These are phyloP conservation scores for Plectosphaerella plurivora DNA, from an alignment of 2,329 filamentous ascomycete species.

Conservation along the genomic window DNA sequence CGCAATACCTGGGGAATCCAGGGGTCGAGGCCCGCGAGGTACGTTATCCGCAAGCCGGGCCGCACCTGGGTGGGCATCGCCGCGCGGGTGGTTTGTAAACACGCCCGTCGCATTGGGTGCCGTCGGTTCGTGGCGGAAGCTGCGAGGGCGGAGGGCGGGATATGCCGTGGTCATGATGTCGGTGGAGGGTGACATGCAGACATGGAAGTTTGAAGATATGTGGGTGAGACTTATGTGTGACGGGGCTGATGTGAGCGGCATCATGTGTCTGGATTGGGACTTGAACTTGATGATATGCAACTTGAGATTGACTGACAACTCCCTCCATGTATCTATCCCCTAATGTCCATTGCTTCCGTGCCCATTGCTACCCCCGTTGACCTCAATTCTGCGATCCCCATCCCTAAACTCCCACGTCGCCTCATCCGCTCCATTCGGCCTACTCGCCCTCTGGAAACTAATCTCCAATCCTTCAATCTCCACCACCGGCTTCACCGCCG, in stretches of 20 bases:
- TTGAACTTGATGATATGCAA: no score
- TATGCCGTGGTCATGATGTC: no score
- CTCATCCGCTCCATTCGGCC: conserved; percentile 52
- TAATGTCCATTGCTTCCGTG: neutral
- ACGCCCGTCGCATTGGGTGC: neutral
- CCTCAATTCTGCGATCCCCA: conserved; percentile 19
- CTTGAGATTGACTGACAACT: no score
- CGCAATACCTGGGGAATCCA: neutral
- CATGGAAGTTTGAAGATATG: no score
- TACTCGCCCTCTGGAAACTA: conserved; percentile 36
- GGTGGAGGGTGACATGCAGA: no score
- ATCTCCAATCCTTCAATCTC: conserved; percentile 37
- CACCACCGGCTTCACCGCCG: conserved; percentile 38
- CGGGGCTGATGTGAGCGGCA: no score
- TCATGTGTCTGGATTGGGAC: no score
- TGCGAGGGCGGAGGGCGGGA: neutral
- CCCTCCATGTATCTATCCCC: neutral
- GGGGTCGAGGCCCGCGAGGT: neutral
- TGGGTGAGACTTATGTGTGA: no score
- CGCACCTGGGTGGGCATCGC: neutral
- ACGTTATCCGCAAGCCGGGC: neutral
- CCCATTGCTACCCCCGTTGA: neutral
- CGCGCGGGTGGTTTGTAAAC: neutral
- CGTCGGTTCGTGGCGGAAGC: neutral
- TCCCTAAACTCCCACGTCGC: conserved; percentile 51